Evolutionary conservation across 169 alveolate species (phyloP), one percentile per base, ranked within the genome.

Genomic region (Plasmodium adleri): DNA sequence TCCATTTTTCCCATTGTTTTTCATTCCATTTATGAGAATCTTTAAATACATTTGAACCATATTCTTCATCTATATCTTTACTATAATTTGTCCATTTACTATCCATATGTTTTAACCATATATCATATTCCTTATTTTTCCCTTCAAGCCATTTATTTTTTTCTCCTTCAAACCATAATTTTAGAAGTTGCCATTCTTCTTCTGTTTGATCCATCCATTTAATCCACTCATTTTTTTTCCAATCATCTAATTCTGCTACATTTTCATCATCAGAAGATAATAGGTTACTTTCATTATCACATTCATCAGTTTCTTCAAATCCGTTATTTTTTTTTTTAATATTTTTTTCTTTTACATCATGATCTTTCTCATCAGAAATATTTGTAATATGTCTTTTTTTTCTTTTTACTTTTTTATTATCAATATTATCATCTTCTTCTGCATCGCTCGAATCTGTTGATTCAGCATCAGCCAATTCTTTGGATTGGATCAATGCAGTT

Each of bases 1-100:
- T 74, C 73, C 73, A 74, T 74, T 58, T 12, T 74, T n/a, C 26
- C 88, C 88, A 74, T 20, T 74, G 62, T 0, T 24, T 13, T 39
- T 58, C 73, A 32, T 58, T 49, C 88, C 88, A 74, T 59, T 0
- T 15, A 12, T 26, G 0, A 13, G 62, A 74, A 59, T 59, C 17
- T 26, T n/a, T 50, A 54, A 32, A 64, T 12, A 58, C 26, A 64
- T 39, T 39, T 15, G 47, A 22, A 32, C 13, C 12, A 66, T 58
- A 32, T 59, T 58, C 73, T 2, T 43, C 62, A 45, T 74, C 73
- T 39, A 45, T 59, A 15, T 32, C 50, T 56, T 32, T 24, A 20
- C 54, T 74, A 58, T 43, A 59, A 39, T 74, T 13, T 22, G 39
- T 74, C 88, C 88, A 74, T 59, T 74, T 59, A 32, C 62, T 74